Base-by-base conservation (phyloP, 495 filamentous ascomycete genomes). In the Penicillium simplicissimum region DNA sequence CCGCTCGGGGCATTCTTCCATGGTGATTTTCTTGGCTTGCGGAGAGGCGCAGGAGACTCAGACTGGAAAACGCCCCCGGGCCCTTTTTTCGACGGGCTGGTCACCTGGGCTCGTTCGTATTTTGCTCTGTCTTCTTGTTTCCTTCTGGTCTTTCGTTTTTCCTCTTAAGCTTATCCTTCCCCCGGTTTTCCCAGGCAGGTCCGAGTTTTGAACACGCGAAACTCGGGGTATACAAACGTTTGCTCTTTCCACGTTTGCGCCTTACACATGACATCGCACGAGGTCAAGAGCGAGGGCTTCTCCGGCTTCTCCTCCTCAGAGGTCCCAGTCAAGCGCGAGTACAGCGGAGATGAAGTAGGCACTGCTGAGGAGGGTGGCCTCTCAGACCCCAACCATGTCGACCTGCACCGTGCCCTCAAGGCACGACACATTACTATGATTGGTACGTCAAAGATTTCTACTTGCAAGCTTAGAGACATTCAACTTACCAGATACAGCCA, bases 341-440 rank as follows among this genome's bases (percentile, higher is more conserved):
- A 52, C 53, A 66, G 58, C 23, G 37, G 34, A 9, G 63, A 65
- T 70, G 52, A 87, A 58, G 49, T 61, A 3, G 48, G 23, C 5
- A 47, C 42, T 6, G 67, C 64, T 11, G 71, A 77, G 36, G 67
- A 68, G 34, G 70, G 69, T 59, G 61, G 64, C 5, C 42, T 76
- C 4, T 62, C 53, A 1, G 59, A 68, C 13, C 65, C 67, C 2
- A 63, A 70, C 23, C 65, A 77, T 75, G 69, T 70, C 3, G 67
- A 76, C 13, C 74, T 92, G n/a, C 86, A 87, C 40, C 87, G 90
- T 52, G 89, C 85, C 15, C 81, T 93, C 56, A 87, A 89, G 66
- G 84, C 89, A 6, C 84, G 90, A 45, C 90, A 92, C 58, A 89
- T 93, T 70, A 88, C 89, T 68, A 93, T 93, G 92, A 96, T 96